Percentiles rank a stretch among this genome's conserved stretches.
phyloP scores from a whole-genome alignment of 257 asterid genomes.

The Scutellaria barbata region DNA sequence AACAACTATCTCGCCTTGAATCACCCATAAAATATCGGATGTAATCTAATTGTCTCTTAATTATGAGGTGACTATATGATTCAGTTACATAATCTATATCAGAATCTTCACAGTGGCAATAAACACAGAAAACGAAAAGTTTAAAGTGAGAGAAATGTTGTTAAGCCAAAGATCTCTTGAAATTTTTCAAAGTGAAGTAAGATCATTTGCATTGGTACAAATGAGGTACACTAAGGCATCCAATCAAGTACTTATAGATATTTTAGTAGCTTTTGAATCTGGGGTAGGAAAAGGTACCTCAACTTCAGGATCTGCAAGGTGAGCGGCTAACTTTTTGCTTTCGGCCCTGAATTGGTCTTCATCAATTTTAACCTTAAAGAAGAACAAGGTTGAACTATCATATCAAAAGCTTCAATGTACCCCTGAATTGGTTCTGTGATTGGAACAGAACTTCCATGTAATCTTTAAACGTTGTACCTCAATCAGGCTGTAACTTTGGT shows the following conservation, averaged over 20 bases:
- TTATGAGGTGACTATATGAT: constrained; percentile 22
- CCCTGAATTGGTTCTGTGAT: background rate
- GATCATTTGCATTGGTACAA: background rate
- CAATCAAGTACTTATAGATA: constrained; percentile 15
- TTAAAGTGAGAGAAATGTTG: background rate
- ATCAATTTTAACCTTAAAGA: constrained; percentile 71
- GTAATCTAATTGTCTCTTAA: constrained; percentile 2
- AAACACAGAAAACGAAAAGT: constrained; percentile 15
- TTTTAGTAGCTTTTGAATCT: constrained; percentile 24
- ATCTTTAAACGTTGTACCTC: constrained; percentile 59
- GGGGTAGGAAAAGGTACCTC: constrained; percentile 60
- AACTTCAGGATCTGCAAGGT: constrained; percentile 99
- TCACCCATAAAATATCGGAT: constrained; percentile 2
- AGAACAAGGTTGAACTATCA: constrained; percentile 21
- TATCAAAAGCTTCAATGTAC: constrained; percentile 12
- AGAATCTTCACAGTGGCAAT: background rate
- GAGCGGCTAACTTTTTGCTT: constrained; percentile 87
- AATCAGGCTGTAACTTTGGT: constrained; percentile 74
- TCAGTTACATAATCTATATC: constrained; percentile 9
- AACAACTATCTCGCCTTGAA: background rate
- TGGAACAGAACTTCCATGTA: constrained; percentile 23
- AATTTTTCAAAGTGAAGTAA: constrained; percentile 8
- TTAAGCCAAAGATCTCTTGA: constrained; percentile 20
- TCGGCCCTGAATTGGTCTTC: constrained; percentile 89
- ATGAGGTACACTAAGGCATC: constrained; percentile 25